These are phyloP conservation scores for Metschnikowia colocasiae DNA, from an alignment of 805 yeast species.

Conservation along the genomic window DNA sequence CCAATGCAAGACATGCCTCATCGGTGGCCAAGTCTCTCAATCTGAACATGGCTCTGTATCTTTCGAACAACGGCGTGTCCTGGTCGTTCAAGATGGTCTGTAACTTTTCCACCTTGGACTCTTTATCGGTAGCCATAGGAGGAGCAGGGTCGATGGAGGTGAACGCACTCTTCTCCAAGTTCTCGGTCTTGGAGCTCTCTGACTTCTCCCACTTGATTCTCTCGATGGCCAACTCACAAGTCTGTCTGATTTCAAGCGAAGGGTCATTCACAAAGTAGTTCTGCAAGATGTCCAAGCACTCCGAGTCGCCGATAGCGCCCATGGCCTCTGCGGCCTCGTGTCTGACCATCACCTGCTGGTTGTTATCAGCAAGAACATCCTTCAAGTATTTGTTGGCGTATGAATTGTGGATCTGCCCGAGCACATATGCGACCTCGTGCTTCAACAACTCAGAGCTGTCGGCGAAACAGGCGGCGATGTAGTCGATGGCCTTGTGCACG, in stretches of 20 bases:
- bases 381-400: conserved; percentile 73
- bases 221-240: conserved; percentile 95
- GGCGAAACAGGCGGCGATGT: conserved; percentile 78
- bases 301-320: conserved; percentile 88
- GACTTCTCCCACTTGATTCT: conserved; percentile 91
- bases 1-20: conserved; percentile 90
- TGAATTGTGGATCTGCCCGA: conserved; percentile 90
- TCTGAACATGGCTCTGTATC: conserved; percentile 98
- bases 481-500: conserved; percentile 68
- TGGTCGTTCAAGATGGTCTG: conserved; percentile 72
- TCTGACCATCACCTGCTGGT: conserved; percentile 93
- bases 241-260: conserved; percentile 83
- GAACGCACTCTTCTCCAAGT: conserved; percentile 70
- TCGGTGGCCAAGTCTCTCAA: conserved; percentile 90
- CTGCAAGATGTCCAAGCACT: conserved; percentile 62
- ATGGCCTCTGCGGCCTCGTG: conserved; percentile 99
- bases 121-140: conserved; percentile 65
- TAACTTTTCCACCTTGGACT: conserved; percentile 61
- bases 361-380: conserved; percentile 57
- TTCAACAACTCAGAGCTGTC: conserved; percentile 87
- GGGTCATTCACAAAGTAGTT: conserved; percentile 72
- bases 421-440: conserved; percentile 95
- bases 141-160: conserved; percentile 98
- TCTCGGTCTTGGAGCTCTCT: conserved; percentile 60
- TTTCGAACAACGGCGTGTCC: conserved; percentile 74